These are phyloP conservation scores for Agrocybe pediades DNA, from an alignment of 768 basidiomycete species.

Conservation along the genomic window DNA sequence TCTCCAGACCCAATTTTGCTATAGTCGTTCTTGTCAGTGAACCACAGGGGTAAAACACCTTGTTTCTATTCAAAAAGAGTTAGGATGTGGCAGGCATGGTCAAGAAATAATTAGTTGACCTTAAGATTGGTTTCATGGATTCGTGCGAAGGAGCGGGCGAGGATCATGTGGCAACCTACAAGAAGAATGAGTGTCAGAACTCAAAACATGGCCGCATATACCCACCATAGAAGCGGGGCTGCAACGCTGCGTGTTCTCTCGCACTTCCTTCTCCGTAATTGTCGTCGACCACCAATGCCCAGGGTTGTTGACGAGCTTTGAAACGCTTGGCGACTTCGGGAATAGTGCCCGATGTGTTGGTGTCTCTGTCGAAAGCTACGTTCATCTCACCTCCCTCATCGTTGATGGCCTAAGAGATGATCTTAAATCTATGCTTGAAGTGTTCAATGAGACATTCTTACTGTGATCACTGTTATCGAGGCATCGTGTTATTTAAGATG, in stretches of 20 bases:
- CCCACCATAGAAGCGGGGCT: constrained; percentile 90
- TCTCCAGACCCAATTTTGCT: constrained; percentile 82
- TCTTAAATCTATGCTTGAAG: not conserved
- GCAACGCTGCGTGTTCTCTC: constrained; percentile 95
- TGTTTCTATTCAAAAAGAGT: constrained; percentile 74
- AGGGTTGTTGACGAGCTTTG: constrained; percentile 81
- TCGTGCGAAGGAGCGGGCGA: constrained; percentile 93
- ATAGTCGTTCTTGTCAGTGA: constrained; percentile 86
- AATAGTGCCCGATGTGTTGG: constrained; percentile 72
- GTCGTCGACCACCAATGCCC: constrained; percentile 94
- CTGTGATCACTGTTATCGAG: constrained; percentile 73
- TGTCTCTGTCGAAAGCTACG: constrained; percentile 79
- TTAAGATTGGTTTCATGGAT: constrained; percentile 99
- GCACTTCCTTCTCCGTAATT: constrained; percentile 99
- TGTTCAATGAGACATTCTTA: constrained; percentile 29
- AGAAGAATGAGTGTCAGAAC: not conserved
- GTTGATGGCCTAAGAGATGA: constrained; percentile 69
- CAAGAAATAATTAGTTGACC: constrained; percentile 39
- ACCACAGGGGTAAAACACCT: constrained; percentile 96
- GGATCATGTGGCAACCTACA: constrained; percentile 80
- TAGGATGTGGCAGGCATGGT: constrained; percentile 5
- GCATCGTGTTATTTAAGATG: not conserved
- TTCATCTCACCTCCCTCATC: constrained; percentile 96
- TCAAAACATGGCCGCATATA: not conserved
- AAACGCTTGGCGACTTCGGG: constrained; percentile 90